A percentile compares a stretch with the other conserved stretches of the same genome.
Evolutionary conservation across 2,329 filamentous ascomycete genomes (phyloP).

Genomic region (Eutypa lata): DNA sequence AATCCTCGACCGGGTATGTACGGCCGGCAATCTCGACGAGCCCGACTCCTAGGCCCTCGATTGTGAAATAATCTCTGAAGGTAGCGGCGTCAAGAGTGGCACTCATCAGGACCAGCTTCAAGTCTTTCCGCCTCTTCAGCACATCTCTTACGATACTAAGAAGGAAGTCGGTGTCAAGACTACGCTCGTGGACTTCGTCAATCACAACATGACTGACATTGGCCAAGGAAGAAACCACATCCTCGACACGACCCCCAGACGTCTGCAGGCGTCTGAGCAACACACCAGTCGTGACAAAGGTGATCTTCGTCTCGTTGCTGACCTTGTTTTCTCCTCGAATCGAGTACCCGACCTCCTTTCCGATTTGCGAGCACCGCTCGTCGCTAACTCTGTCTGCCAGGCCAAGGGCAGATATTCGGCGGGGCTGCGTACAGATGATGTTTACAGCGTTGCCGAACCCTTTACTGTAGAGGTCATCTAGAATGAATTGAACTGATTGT

Average conservation of each 20-base stretch:
- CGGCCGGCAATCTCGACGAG: conserved; percentile 83
- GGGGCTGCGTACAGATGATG: conserved; percentile 93
- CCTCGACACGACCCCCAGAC: conserved; percentile 74
- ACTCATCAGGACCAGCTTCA: conserved; percentile 94
- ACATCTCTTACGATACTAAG: conserved; percentile 85
- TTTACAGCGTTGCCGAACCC: conserved; percentile 76
- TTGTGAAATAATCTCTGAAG: conserved; percentile 80
- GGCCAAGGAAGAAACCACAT: conserved; percentile 76
- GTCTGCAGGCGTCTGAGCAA: conserved; percentile 87
- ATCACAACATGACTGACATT: conserved; percentile 94
- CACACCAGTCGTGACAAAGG: conserved; percentile 94
- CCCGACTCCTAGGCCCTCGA: conserved; percentile 65
- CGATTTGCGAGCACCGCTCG: conserved; percentile 77
- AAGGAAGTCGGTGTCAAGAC: conserved; percentile 91
- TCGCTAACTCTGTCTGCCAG: conserved; percentile 93
- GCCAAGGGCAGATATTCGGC: conserved; percentile 89
- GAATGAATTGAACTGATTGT: conserved; percentile 91
- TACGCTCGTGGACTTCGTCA: conserved; percentile 94
- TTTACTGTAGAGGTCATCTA: conserved; percentile 82
- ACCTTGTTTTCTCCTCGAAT: conserved; percentile 87
- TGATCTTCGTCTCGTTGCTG: conserved; percentile 76
- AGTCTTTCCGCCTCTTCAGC: conserved; percentile 66
- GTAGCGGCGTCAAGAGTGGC: conserved; percentile 87
- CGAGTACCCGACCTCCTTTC: conserved; percentile 85
- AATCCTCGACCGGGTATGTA: conserved; percentile 86